Percentiles rank a stretch among this genome's conserved stretches.
These are phyloP conservation scores for Penicillium alfredii DNA, from an alignment of 495 filamentous ascomycete genomes.

Conservation along the genomic window DNA sequence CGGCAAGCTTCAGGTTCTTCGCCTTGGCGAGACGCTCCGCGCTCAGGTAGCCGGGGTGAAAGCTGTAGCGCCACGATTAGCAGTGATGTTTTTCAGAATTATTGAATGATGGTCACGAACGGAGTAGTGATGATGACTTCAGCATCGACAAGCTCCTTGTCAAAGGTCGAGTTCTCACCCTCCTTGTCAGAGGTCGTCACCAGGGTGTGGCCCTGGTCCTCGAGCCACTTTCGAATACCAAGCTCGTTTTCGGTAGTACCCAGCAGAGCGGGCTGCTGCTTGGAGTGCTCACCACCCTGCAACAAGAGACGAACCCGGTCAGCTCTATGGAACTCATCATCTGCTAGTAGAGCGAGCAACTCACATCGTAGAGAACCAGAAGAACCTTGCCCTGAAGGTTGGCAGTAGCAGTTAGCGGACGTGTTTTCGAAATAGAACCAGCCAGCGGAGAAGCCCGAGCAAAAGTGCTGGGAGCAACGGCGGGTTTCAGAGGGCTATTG, in stretches of 20 bases:
- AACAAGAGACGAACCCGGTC: slow-evolving; percentile 3
- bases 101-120: slow-evolving; percentile 46
- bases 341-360: slow-evolving; percentile 21
- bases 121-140: slow-evolving; percentile 99
- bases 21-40: slow-evolving; percentile 94
- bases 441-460: slow-evolving; percentile 28
- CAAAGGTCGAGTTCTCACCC: slow-evolving; percentile 85
- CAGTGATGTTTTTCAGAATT: slow-evolving; percentile 4
- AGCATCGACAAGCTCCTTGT: slow-evolving; percentile 90
- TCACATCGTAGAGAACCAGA: slow-evolving; percentile 70
- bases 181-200: slow-evolving; percentile 98
- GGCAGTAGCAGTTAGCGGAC: slow-evolving; percentile 52
- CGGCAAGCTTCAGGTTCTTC: slow-evolving; percentile 95
- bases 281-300: slow-evolving; percentile 63
- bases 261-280: slow-evolving; percentile 75
- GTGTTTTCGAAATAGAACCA: slow-evolving; percentile 34
- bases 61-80: slow-evolving; percentile 56
- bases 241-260: slow-evolving; percentile 98
- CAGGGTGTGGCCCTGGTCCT: slow-evolving; percentile 89
- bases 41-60: slow-evolving; percentile 97
- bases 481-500: slow-evolving; percentile 24
- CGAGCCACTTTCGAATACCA: slow-evolving; percentile 91
- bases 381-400: slow-evolving; percentile 66
- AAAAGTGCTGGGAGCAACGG: slow-evolving; percentile 15
- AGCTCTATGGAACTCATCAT: slow-evolving; percentile 8